Evolutionary conservation across 2,329 filamentous ascomycete genomes (phyloP), one percentile per base, ranked within the genome.

Genomic region (Exophiala sideris): DNA sequence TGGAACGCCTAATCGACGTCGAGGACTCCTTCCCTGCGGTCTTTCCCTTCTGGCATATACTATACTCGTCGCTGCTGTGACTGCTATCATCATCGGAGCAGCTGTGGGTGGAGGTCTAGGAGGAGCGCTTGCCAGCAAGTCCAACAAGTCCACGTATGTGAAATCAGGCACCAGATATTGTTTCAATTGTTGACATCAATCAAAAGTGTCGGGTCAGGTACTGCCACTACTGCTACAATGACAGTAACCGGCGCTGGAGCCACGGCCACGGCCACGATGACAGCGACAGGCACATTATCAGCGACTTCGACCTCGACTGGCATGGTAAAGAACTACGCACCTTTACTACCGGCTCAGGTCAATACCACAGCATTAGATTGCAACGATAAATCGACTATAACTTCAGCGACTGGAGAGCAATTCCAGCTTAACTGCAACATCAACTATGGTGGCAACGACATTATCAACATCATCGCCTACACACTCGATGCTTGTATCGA

Each of bases 351-450:
- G 11, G 14, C 24, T 11, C 48, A 45, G 14, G 48, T 50, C 40
- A 50, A 50, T 40, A 50, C 48, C 6, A 50, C 48, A 2, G 40
- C 48, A n/a, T n/a, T 50, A 6, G 33, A 44, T 14, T 50, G 48
- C 39, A 20, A 12, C 14, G 39, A 50, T 11, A 11, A 50, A 21
- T 18, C 39, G 11, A 50, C 48, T n/a, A 14, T 45, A 5, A 38
- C 35, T 34, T 20, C 48, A 3, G 21, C 35, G 12, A 18, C 24
- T 3, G 48, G 39, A n/a, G 48, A 44, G 4, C 14, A 14, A 16
- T 50, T 44, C 40, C 21, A 40, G 14, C 39, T 50, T 24, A 24
- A 45, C 29, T 50, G 48, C 39, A 45, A 50, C 16, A 45, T 32
- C 12, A 45, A 50, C 40, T 50, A 44, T n/a, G n/a, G n/a, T 14